Evolutionary conservation across 768 basidiomycete genomes (phyloP), one percentile per base, ranked within the genome.

Genomic region (Suillus bovinus): DNA sequence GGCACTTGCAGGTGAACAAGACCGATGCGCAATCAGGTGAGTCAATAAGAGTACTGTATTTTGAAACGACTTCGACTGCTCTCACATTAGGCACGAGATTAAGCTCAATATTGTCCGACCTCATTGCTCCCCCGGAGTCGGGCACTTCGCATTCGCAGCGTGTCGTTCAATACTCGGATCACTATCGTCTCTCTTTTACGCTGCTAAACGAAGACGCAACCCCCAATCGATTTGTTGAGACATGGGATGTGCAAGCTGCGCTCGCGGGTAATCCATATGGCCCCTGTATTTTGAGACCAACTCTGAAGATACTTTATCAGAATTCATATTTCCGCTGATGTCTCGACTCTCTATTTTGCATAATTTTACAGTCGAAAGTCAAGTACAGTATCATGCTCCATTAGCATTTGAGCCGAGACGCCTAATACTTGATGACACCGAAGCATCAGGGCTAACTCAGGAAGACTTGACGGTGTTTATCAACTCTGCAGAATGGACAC

Each of bases 401-500:
- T 77, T 99, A 50, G 89, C 93, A 1, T 93, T 99, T 69, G 80
- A 84, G 58, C 91, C 94, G 10, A 71, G 67, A 8, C 63, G 71
- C 6, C 50, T 83, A 4, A 60, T 65, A 56, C 62, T 69, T 41
- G 68, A 72, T 17, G 76, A 79, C 9, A 69, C 77, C 31, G 76
- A 71, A 8, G 69, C 73, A 10, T 86, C 86, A 72, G 84, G 85
- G 0, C 74, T 99, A 42, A 85, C 84, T 1, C 85, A 86, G 57
- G 94, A 95, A 66, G 88, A 96, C 69, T 81, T 97, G 62, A 94
- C 91, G 16, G 88, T 96, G 0, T 99, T 99, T 70, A 82, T 99
- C 46, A 99, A 99, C 70, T 94, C 94, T 7, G 97, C 95, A 5
- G 89, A 95, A 70, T 99, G 97, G 97, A 91, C 90, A 14, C 71